A percentile compares a stretch with the other conserved stretches of the same genome.
Conservation (phyloP, 371 early-diverging fungal species). For the Lichtheimia ramosa region DNA sequence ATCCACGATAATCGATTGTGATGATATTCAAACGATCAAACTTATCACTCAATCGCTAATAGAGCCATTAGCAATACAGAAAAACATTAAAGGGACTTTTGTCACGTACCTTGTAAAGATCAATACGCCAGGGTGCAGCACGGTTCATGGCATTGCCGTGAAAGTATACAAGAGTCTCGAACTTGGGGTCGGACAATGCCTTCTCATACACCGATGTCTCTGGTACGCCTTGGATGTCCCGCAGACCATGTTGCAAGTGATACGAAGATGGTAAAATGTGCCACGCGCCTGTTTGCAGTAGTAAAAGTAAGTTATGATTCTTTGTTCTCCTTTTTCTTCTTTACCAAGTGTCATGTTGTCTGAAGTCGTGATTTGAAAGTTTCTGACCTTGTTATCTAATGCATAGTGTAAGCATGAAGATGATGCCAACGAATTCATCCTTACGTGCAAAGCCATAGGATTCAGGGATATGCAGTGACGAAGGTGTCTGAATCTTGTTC, state of each 20-base stretch:
- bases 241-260: slow-evolving; percentile 21
- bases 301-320: too few species aligned
- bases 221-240: slow-evolving; percentile 11
- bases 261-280: slow-evolving; percentile 41
- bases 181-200: slow-evolving; percentile 24
- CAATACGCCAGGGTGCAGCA: slow-evolving; percentile 44
- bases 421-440: slow-evolving; percentile 1
- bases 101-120: slow-evolving; percentile 38
- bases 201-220: slow-evolving; percentile 22
- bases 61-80: not conserved
- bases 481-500: slow-evolving; percentile 37
- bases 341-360: slow-evolving; percentile 48
- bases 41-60: slow-evolving; percentile 17
- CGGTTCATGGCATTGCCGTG: slow-evolving; percentile 50
- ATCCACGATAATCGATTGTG: slow-evolving; percentile 48
- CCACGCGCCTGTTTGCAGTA: slow-evolving; percentile 44
- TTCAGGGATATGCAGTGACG: slow-evolving; percentile 32
- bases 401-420: too few species aligned
- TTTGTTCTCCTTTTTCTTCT: not conserved
- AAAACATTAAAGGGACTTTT: not conserved
- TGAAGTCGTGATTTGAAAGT: slow-evolving; percentile 29
- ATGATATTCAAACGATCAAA: slow-evolving; percentile 39
- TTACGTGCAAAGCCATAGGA: slow-evolving; percentile 49
- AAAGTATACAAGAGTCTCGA: slow-evolving; percentile 44
- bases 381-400: slow-evolving; percentile 40